phyloP scores from a whole-genome alignment of 108 stramenopile species.

The Aurantiochytrium sp. region DNA sequence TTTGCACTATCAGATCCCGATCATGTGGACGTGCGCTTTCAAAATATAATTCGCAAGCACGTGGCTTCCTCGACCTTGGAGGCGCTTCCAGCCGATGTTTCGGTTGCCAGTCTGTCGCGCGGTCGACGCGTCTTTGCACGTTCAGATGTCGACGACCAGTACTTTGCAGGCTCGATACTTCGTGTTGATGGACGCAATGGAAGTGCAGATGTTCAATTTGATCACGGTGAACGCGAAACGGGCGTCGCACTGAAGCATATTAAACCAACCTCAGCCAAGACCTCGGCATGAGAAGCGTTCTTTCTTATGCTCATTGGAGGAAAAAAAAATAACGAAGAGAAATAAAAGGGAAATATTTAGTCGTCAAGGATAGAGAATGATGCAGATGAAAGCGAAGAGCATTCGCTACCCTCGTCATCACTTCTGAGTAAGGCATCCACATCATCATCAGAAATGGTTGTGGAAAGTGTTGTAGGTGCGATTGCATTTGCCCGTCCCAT shows the following conservation, averaged over 20 bases:
- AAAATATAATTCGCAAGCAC: neutral
- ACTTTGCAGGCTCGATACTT: neutral
- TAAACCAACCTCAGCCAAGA: neutral
- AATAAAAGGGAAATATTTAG: neutral
- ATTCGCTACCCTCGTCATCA: no score
- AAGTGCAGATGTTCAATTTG: neutral
- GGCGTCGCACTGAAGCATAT: neutral
- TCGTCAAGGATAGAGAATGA: no score
- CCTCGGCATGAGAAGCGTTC: no score
- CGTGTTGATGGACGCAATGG: neutral
- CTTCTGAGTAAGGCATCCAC: neutral
- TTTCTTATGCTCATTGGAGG: no score
- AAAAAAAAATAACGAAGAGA: neutral
- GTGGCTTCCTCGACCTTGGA: neutral
- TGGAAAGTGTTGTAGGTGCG: neutral
- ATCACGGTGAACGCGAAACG: neutral
- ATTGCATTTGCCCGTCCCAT: neutral
- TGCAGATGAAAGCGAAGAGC: no score
- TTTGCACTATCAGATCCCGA: neutral
- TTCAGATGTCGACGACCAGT: neutral
- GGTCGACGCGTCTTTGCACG: neutral
- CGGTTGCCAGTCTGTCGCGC: neutral
- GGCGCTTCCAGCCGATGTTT: neutral
- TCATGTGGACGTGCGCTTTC: neutral
- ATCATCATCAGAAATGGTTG: neutral